Base-by-base conservation (phyloP, 106 monocot genomes). In the Platanthera zijinensis region DNA sequence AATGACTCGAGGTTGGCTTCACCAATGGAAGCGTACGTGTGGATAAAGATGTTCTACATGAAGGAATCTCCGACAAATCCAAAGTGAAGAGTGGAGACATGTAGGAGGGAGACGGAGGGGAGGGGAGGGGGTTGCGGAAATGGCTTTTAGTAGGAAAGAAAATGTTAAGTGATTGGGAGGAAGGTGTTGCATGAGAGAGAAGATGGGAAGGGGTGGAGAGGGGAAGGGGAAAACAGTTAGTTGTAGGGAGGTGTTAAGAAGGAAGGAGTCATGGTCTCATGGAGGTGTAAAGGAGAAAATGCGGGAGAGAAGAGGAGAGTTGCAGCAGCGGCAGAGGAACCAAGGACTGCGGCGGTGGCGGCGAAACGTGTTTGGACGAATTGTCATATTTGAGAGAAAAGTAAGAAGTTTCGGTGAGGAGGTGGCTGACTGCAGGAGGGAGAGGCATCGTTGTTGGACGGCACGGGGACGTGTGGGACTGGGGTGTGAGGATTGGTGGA, bases 131-230 rank as follows among this genome's bases (percentile, higher is more conserved):
- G 80, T 76, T 47, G 50, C 59, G 25, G 90, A 78, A 67, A 83
- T 82, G 69, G 90, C 68, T 70, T 93, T 93, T 81, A 96, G 89
- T 78, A 93, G 85, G 69, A 93, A 92, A 17, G 96, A 89, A 84
- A 90, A 96, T 63, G 96, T 93, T 84, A 89, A 96, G 17, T 87
- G 79, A 79, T 97, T 92, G 57, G 96, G 96, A 9, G 30, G 47
- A 18, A 91, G 30, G n/a, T 68, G 86, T 79, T 86, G 93, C 86
- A 91, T 87, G 78, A 87, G 73, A 11, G 82, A 79, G 89, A 76
- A 93, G 84, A 68, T 76, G 52, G 62, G 64, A 71, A 86, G 9
- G 88, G 76, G 30, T 30, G 61, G 59, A 48, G 22, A 51, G 12
- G 19, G 80, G 86, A 70, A 4, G 56, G 17, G 64, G 92, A 71